Evolutionary conservation across 1,284 basidiomycete species (phyloP).

Genomic region (Vanrija sp.): DNA sequence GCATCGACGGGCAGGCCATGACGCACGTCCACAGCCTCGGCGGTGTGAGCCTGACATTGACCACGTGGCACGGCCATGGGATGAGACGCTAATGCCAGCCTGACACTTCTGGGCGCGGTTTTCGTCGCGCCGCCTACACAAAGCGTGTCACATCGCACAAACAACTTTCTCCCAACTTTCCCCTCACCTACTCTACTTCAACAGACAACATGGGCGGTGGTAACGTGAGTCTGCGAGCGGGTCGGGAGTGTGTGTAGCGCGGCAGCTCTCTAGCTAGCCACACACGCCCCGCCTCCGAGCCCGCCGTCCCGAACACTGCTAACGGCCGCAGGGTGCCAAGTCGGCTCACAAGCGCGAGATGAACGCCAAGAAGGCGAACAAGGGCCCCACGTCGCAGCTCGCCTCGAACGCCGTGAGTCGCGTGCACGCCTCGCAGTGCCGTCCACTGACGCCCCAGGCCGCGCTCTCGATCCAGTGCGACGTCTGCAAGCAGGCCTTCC

Average conservation of each 20-base stretch:
- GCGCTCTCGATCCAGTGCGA: slow-evolving; percentile 52
- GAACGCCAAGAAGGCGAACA: slow-evolving; percentile 27
- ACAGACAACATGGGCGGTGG: slow-evolving; percentile 34
- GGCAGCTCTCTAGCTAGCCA: background rate
- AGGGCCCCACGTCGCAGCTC: slow-evolving; percentile 41
- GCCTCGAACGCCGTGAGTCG: slow-evolving; percentile 46
- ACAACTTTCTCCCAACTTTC: background rate
- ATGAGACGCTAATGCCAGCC: background rate
- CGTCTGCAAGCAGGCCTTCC: slow-evolving; percentile 52
- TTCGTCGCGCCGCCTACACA: background rate
- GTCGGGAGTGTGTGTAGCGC: background rate
- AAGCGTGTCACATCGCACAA: background rate
- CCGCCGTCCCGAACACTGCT: background rate
- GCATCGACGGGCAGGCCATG: background rate
- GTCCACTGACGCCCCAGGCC: slow-evolving; percentile 26
- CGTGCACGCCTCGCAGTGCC: background rate
- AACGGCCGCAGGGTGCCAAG: slow-evolving; percentile 45
- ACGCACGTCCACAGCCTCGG: background rate
- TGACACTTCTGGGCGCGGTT: background rate
- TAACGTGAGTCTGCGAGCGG: slow-evolving; percentile 31
- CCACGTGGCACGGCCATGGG: background rate
- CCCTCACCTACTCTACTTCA: background rate
- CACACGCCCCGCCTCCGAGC: background rate
- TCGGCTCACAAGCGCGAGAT: slow-evolving; percentile 37
- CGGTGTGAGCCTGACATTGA: slow-evolving; percentile 1